Conservation (phyloP, 257 asterid genomes). For the Prunella vulgaris region DNA sequence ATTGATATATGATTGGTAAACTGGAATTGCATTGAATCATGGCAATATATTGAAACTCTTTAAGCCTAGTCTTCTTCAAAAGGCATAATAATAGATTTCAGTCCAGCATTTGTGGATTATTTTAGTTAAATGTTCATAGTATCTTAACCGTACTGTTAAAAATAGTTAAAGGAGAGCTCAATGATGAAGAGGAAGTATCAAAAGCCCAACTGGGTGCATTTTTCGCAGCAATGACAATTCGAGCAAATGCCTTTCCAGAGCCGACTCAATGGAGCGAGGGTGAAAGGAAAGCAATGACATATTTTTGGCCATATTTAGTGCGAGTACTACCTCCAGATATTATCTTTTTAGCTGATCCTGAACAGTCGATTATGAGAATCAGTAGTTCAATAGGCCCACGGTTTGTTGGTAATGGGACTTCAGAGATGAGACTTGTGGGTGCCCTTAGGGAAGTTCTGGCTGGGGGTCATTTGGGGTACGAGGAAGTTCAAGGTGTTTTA, state of each 20-base stretch:
- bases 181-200: conserved; percentile 73
- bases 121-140: neutral
- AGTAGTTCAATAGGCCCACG: conserved; percentile 76
- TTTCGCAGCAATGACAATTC: conserved; percentile 92
- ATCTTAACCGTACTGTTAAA: conserved; percentile 13
- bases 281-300: conserved; percentile 76
- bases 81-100: neutral
- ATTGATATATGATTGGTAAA: neutral
- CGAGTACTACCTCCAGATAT: conserved; percentile 70
- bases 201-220: conserved; percentile 88
- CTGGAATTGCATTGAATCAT: neutral
- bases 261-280: conserved; percentile 98
- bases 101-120: neutral
- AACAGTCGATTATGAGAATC: conserved; percentile 77
- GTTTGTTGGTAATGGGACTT: conserved; percentile 64
- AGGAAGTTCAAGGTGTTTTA: conserved; percentile 91
- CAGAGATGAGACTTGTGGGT: conserved; percentile 97
- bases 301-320: conserved; percentile 82
- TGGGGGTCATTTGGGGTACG: conserved; percentile 96
- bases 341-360: conserved; percentile 90
- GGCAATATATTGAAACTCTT: neutral
- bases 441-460: conserved; percentile 95
- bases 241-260: conserved; percentile 87
- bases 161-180: conserved; percentile 72
- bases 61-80: neutral